Evolutionary conservation across 1,139 yeast species (phyloP).

Genomic region (Sporopachydermia cereana): DNA sequence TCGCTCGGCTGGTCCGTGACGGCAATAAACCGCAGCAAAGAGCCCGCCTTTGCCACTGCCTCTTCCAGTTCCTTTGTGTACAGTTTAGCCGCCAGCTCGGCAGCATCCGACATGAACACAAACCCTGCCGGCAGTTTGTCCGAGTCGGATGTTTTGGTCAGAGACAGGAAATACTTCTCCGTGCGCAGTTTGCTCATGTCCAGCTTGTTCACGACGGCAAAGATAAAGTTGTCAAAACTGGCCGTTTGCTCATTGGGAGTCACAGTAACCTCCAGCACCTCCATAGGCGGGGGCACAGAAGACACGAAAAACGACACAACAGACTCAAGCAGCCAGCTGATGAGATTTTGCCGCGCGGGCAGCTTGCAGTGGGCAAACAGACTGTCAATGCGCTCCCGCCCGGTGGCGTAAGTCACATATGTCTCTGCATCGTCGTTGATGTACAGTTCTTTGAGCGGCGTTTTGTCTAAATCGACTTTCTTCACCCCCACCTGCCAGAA

Average conservation of each 20-base stretch:
- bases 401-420: conserved; percentile 76
- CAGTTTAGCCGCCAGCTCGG: conserved; percentile 64
- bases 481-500: conserved; percentile 74
- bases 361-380: conserved; percentile 51
- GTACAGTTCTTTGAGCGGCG: conserved; percentile 25
- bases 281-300: conserved; percentile 40
- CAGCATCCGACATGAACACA: conserved; percentile 84
- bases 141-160: conserved; percentile 72
- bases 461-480: conserved; percentile 19
- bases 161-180: conserved; percentile 67
- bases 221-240: conserved; percentile 48
- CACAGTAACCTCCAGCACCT: conserved; percentile 50
- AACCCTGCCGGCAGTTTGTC: conserved; percentile 55
- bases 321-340: conserved; percentile 49
- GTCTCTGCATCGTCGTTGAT: conserved; percentile 62
- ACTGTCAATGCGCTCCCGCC: conserved; percentile 65
- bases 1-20: conserved; percentile 72
- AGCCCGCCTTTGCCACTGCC: conserved; percentile 38
- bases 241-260: conserved; percentile 41
- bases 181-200: conserved; percentile 71
- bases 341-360: conserved; percentile 70
- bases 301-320: conserved; percentile 43
- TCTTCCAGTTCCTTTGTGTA: conserved; percentile 41
- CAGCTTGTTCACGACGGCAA: conserved; percentile 76
- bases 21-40: conserved; percentile 52